Percentiles rank a stretch among this genome's conserved stretches.
Conservation (phyloP, 169 alveolate species). For the Cryptosporidium ubiquitum region DNA sequence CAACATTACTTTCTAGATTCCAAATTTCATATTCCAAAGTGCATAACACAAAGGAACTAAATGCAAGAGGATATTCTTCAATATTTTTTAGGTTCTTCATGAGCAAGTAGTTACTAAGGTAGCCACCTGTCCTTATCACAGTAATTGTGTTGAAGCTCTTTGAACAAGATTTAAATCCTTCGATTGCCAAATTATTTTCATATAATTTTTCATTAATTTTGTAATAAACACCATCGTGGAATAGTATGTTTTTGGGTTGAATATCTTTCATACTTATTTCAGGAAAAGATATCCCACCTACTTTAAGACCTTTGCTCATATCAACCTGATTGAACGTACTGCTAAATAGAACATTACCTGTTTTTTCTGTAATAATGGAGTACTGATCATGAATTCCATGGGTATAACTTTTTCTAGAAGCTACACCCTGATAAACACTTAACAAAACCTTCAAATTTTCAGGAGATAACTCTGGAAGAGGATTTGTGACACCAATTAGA, state of each 20-base stretch:
- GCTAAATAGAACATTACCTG: constrained; percentile 42
- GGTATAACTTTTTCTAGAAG: constrained; percentile 64
- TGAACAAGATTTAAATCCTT: constrained; percentile 27
- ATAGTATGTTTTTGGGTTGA: background rate
- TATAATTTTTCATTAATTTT: constrained; percentile 10
- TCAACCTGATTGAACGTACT: constrained; percentile 58
- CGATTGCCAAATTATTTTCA: background rate
- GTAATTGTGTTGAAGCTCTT: constrained; percentile 42
- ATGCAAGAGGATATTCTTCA: constrained; percentile 51
- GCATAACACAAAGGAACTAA: constrained; percentile 45
- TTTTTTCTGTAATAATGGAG: constrained; percentile 20
- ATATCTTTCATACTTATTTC: background rate
- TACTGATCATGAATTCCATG: constrained; percentile 31
- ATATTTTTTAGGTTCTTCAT: constrained; percentile 3
- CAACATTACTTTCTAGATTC: constrained; percentile 24
- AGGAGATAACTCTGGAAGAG: constrained; percentile 25
- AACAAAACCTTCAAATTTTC: constrained; percentile 13
- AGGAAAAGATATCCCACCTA: constrained; percentile 54
- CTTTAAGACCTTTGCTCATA: constrained; percentile 18
- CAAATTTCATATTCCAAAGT: constrained; percentile 66
- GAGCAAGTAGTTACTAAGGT: constrained; percentile 28
- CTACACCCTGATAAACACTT: constrained; percentile 51
- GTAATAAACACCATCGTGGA: constrained; percentile 49
- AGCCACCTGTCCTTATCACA: constrained; percentile 28
- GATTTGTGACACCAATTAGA: constrained; percentile 40